Conservation (phyloP, 1,284 basidiomycete genomes). For the Anthracocystis setariae region DNA sequence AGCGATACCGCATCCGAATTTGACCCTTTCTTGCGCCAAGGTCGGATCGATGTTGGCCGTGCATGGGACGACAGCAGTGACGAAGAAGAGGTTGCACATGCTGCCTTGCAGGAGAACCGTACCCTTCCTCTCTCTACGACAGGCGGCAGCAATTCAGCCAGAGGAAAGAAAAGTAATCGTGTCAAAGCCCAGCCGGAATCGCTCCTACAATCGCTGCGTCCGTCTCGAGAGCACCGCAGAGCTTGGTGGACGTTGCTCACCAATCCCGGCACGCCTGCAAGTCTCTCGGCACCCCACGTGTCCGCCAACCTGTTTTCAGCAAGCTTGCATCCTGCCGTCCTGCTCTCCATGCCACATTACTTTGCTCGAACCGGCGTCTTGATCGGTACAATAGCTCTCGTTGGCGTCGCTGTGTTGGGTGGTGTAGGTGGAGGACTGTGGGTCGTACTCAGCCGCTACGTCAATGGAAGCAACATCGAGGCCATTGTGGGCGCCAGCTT, state of each 20-base stretch:
- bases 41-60: conserved; percentile 41
- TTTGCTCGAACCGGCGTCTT: conserved; percentile 56
- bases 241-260: conserved; percentile 53
- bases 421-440: conserved; percentile 65
- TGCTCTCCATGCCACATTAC: conserved; percentile 64
- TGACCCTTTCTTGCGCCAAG: conserved; percentile 34
- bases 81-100: conserved; percentile 27
- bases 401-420: conserved; percentile 52
- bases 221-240: conserved; percentile 28
- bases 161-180: conserved; percentile 8
- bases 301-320: conserved; percentile 63
- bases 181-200: conserved; percentile 18
- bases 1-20: conserved; percentile 43
- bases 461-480: conserved; percentile 61
- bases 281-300: conserved; percentile 59
- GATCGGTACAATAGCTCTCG: conserved; percentile 49
- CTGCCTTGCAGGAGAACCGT: conserved; percentile 18
- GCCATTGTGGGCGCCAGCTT: conserved; percentile 60
- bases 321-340: conserved; percentile 61
- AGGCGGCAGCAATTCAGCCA: conserved; percentile 8
- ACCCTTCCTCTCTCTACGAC: conserved; percentile 34
- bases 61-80: conserved; percentile 56
- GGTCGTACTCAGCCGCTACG: conserved; percentile 64
- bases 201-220: conserved; percentile 26
- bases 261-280: conserved; percentile 55